Evolutionary conservation across 345 rosid genomes (phyloP).

Genomic region (Eucalyptus fibrosa): DNA sequence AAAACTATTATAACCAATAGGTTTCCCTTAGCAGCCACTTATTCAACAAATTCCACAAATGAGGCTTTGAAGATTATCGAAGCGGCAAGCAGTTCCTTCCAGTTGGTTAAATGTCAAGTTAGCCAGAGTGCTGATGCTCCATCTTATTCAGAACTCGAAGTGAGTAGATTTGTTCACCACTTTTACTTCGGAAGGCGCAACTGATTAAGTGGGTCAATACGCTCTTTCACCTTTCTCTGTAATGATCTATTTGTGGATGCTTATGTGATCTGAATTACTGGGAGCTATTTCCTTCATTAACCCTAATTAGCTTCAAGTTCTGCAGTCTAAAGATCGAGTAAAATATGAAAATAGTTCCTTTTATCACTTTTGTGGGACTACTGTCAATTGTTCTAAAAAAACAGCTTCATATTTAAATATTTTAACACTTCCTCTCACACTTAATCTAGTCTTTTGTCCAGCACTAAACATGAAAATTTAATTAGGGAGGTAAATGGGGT

Average conservation of each 20-base stretch:
- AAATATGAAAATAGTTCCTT: background rate
- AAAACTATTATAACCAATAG: conserved; percentile 11
- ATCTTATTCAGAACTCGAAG: conserved; percentile 88
- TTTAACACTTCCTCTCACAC: no score
- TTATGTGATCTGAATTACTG: background rate
- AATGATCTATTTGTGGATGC: background rate
- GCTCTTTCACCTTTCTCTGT: background rate
- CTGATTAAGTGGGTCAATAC: background rate
- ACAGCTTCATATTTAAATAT: no score
- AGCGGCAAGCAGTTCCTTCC: conserved; percentile 81
- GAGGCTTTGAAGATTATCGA: conserved; percentile 93
- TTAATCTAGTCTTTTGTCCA: no score
- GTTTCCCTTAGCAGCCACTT: conserved; percentile 87
- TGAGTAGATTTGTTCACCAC: conserved; percentile 12
- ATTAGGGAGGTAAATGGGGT: no score
- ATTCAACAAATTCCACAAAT: conserved; percentile 76
- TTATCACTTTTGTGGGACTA: background rate
- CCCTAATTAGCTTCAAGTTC: background rate
- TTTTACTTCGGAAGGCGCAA: background rate
- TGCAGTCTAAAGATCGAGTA: background rate
- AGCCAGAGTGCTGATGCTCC: conserved; percentile 59
- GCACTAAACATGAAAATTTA: no score
- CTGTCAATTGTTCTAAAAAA: no score
- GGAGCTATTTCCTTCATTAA: background rate
- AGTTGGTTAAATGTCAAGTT: conserved; percentile 69